phyloP scores from a whole-genome alignment of 202 grass and related monocot species.

The Thinopyrum obtusiflorum region DNA sequence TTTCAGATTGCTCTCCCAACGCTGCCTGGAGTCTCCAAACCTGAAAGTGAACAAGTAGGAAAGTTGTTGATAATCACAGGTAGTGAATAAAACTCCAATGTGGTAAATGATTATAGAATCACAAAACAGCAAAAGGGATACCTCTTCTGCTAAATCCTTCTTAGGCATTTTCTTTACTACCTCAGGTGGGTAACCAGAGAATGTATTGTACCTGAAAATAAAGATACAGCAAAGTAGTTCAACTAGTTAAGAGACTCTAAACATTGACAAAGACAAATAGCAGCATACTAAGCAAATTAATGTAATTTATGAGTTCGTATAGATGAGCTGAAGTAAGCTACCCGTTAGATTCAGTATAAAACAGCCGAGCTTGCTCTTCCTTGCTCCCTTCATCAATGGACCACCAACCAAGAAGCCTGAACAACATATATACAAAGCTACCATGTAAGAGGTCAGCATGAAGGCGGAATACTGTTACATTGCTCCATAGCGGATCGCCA shows the following conservation, averaged over 20 bases:
- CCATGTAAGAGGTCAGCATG: slow-evolving; percentile 9
- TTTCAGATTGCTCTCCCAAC: slow-evolving; percentile 93
- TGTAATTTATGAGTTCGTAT: not conserved
- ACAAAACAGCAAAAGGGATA: slow-evolving; percentile 22
- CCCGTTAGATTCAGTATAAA: slow-evolving; percentile 75
- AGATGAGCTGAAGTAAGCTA: slow-evolving; percentile 30
- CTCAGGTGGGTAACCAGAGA: slow-evolving; percentile 95
- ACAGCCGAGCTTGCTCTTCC: slow-evolving; percentile 81
- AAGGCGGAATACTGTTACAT: slow-evolving; percentile 17
- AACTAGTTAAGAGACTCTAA: slow-evolving; percentile 8
- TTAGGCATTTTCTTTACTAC: slow-evolving; percentile 97
- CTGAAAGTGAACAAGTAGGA: slow-evolving; percentile 37
- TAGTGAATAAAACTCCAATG: not conserved
- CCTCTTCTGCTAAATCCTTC: slow-evolving; percentile 97
- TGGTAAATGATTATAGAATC: not conserved
- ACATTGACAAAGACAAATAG: slow-evolving; percentile 1
- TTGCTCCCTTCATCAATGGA: slow-evolving; percentile 94
- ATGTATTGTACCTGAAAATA: slow-evolving; percentile 81
- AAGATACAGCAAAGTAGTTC: slow-evolving; percentile 25
- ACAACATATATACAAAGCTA: slow-evolving; percentile 22
- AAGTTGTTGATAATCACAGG: slow-evolving; percentile 8
- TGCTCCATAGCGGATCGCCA: not conserved
- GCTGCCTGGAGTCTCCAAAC: slow-evolving; percentile 98
- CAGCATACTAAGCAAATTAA: slow-evolving; percentile 1
- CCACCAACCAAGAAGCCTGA: slow-evolving; percentile 94